These are phyloP conservation scores for Fomitiporia mediterranea DNA, from an alignment of 1,284 basidiomycete genomes.

Conservation along the genomic window DNA sequence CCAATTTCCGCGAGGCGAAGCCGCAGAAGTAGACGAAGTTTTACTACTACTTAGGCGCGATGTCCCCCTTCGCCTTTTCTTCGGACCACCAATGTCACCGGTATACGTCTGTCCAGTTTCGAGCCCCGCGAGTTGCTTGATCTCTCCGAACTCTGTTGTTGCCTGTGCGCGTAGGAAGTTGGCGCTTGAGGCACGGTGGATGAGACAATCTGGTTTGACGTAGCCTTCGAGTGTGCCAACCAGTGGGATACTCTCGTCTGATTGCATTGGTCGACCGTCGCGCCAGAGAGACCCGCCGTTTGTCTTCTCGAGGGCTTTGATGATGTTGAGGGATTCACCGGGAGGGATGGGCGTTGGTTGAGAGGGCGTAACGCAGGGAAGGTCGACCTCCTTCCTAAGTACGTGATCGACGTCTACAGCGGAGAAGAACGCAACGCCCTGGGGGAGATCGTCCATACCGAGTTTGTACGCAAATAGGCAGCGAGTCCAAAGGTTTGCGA, in stretches of 20 bases:
- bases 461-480: conserved; percentile 89
- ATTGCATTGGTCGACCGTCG: conserved; percentile 51
- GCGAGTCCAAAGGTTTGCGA: conserved; percentile 96
- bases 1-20: neutral
- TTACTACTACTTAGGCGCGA: neutral
- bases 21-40: neutral
- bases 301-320: conserved; percentile 60
- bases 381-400: conserved; percentile 93
- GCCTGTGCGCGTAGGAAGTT: conserved; percentile 73
- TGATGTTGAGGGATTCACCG: conserved; percentile 84
- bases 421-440: conserved; percentile 94
- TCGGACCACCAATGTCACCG: neutral
- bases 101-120: conserved; percentile 32
- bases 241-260: conserved; percentile 22
- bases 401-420: conserved; percentile 93
- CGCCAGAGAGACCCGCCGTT: conserved; percentile 57
- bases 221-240: conserved; percentile 42
- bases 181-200: conserved; percentile 56
- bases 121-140: conserved; percentile 58
- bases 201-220: conserved; percentile 48
- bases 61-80: neutral
- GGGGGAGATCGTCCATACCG: conserved; percentile 94
- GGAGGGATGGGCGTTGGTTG: conserved; percentile 79
- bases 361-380: conserved; percentile 93
- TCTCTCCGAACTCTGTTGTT: conserved; percentile 59